phyloP scores from a whole-genome alignment of 352 stramenopile species.

The Pythium brassicae region DNA sequence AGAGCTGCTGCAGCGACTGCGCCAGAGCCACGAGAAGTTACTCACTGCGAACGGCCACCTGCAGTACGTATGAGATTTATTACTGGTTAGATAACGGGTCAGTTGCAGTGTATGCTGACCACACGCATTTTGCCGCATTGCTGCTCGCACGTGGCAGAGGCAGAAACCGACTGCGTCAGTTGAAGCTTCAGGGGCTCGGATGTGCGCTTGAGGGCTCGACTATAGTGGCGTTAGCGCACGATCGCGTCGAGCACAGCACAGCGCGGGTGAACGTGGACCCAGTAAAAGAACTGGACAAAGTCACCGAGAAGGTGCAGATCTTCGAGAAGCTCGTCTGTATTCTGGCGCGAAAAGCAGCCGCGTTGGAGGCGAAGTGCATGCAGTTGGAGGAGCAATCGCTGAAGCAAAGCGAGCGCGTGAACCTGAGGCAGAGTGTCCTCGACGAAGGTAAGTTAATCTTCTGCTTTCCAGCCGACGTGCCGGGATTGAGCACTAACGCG shows the following conservation, averaged over 20 bases:
- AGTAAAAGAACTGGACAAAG: slow-evolving; percentile 7
- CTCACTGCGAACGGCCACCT: slow-evolving; percentile 9
- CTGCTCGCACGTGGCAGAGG: slow-evolving; percentile 1
- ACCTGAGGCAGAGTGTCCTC: neutral
- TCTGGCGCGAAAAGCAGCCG: slow-evolving; percentile 2
- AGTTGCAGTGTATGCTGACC: neutral
- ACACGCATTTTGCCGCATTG: neutral
- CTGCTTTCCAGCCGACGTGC: no score
- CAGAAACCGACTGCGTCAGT: slow-evolving; percentile 6
- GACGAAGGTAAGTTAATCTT: neutral
- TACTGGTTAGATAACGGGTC: neutral
- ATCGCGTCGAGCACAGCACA: neutral
- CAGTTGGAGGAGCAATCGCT: slow-evolving; percentile 9
- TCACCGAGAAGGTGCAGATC: slow-evolving; percentile 6
- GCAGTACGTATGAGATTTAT: neutral
- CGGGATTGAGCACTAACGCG: neutral
- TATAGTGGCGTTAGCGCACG: neutral
- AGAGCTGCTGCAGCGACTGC: slow-evolving; percentile 6
- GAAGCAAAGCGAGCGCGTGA: slow-evolving; percentile 1
- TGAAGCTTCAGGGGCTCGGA: slow-evolving; percentile 2
- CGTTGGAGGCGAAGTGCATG: slow-evolving; percentile 9
- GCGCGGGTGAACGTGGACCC: neutral
- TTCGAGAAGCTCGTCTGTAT: slow-evolving; percentile 12
- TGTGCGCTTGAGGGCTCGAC: slow-evolving; percentile 1
- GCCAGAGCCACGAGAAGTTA: slow-evolving; percentile 6